Conservation (phyloP, 495 filamentous ascomycete species). For the Oleoguttula mirabilis region DNA sequence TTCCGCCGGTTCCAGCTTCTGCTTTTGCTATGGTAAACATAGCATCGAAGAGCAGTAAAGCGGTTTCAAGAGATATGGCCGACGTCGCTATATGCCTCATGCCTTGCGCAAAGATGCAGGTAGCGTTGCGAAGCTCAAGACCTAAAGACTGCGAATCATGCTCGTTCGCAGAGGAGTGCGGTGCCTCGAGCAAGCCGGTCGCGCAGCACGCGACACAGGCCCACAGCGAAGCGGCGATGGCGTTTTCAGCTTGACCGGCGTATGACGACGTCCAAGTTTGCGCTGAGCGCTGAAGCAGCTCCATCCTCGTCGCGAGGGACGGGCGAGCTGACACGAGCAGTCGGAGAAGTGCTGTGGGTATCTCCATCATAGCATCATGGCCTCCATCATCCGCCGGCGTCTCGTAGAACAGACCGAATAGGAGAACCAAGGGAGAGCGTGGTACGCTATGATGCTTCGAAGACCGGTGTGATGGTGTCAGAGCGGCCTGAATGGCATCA, state of each 20-base stretch:
- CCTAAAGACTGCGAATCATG: conserved; percentile 3
- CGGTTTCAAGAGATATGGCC: neutral
- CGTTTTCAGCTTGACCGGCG: neutral
- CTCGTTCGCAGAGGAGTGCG: neutral
- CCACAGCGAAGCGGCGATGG: neutral
- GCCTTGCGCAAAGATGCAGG: conserved; percentile 18
- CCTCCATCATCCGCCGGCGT: too few species aligned
- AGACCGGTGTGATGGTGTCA: conserved; percentile 28
- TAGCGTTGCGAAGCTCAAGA: conserved; percentile 4
- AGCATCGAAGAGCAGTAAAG: conserved; percentile 38
- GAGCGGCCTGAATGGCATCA: conserved; percentile 23
- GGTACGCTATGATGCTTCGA: conserved; percentile 19
- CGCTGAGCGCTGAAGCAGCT: conserved; percentile 6
- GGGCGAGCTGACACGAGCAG: conserved; percentile 9
- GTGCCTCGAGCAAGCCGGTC: neutral
- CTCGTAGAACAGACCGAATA: conserved; percentile 15
- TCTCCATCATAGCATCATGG: too few species aligned
- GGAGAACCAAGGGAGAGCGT: conserved; percentile 23
- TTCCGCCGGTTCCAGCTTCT: conserved; percentile 54
- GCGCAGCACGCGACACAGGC: neutral
- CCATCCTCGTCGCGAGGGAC: conserved; percentile 3
- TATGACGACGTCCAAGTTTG: neutral
- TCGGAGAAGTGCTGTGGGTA: too few species aligned
- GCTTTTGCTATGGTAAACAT: conserved; percentile 45
- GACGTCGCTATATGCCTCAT: neutral